phyloP scores from a whole-genome alignment of 2,329 filamentous ascomycete genomes.

The Huntiella abstrusa region DNA sequence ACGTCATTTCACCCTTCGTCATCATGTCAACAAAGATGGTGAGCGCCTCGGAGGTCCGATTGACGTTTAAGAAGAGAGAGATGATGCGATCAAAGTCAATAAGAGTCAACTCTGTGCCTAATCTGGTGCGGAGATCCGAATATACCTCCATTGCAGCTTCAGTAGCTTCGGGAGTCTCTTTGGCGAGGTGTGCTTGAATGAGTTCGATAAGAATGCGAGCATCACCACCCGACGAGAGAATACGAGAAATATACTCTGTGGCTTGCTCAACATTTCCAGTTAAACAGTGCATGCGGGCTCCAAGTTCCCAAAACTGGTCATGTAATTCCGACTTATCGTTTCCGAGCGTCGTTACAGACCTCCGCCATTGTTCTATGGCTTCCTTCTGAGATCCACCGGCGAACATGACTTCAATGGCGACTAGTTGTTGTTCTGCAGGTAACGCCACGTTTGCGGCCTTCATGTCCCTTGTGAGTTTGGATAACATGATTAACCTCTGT shows the following conservation, averaged over 20 bases:
- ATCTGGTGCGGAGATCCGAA: constrained; percentile 38
- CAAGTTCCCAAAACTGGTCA: constrained; percentile 42
- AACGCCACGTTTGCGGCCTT: constrained; percentile 36
- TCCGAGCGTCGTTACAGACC: constrained; percentile 33
- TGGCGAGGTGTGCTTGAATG: constrained; percentile 46
- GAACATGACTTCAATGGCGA: constrained; percentile 51
- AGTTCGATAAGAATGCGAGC: constrained; percentile 44
- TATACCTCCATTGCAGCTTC: constrained; percentile 50
- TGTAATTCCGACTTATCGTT: constrained; percentile 24
- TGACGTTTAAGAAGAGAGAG: constrained; percentile 48
- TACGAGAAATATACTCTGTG: constrained; percentile 32
- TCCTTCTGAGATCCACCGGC: constrained; percentile 38
- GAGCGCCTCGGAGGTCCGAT: constrained; percentile 47
- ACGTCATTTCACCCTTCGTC: constrained; percentile 36
- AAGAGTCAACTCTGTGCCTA: constrained; percentile 44
- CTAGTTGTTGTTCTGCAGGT: constrained; percentile 37
- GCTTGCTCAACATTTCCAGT: constrained; percentile 40
- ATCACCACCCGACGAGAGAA: constrained; percentile 28
- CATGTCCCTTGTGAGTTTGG: constrained; percentile 47
- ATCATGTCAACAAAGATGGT: constrained; percentile 83
- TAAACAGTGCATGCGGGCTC: constrained; percentile 43
- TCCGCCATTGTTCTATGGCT: constrained; percentile 46
- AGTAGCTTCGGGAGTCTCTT: constrained; percentile 23
- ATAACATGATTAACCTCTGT: constrained; percentile 41
- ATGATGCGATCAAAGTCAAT: constrained; percentile 61